Evolutionary conservation across 108 stramenopile species (phyloP), one percentile per base, ranked within the genome.

Genomic region (Skeletonema tropicum): DNA sequence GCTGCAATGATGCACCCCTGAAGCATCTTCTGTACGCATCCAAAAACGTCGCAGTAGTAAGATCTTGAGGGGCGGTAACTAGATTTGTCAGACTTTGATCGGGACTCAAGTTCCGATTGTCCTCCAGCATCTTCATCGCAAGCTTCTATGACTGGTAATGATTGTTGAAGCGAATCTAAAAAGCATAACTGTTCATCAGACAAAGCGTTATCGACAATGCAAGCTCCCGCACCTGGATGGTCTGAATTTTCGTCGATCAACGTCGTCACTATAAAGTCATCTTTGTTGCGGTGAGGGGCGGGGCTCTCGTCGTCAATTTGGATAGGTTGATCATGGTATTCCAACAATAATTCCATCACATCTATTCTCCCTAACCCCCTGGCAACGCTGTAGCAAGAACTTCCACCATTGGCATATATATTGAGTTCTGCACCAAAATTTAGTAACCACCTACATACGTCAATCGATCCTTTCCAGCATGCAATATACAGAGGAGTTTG

Each of bases 181-280:
- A 30, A 59, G 23, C 89, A 77, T 30, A 88, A 33, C 17, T 78
- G 62, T 4, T 26, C 61, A 11, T 80, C 63, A 1, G 82, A 75
- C 1, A 91, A 23, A 2, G 85, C 85, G 13, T 85, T 67, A 55
- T 94, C 93, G 17, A 92, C 77, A 9, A 87, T 66, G 48, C 69
- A 92, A 26, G 94, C 84, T 55, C 94, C 91, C 10, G 94, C 94
- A 23, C 94, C 94, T 38, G 88, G 87, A 67, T 94, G 94, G 49
- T 92, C 83, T 5, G 23, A 49, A 3, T 64, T 21, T 25, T 46
- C 38, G 13, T 77, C 77, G 64, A 93, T 93, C 46, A 93, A 70
- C 25, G 72, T 77, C 3, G 70, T 77, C 9, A 85, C 71, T 30
- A 62, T 33, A 33, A 32, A 64, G 23, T 17, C 23, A 36, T 52